These are phyloP conservation scores for Bretziella fagacearum DNA, from an alignment of 2,329 filamentous ascomycete genomes.

Conservation along the genomic window DNA sequence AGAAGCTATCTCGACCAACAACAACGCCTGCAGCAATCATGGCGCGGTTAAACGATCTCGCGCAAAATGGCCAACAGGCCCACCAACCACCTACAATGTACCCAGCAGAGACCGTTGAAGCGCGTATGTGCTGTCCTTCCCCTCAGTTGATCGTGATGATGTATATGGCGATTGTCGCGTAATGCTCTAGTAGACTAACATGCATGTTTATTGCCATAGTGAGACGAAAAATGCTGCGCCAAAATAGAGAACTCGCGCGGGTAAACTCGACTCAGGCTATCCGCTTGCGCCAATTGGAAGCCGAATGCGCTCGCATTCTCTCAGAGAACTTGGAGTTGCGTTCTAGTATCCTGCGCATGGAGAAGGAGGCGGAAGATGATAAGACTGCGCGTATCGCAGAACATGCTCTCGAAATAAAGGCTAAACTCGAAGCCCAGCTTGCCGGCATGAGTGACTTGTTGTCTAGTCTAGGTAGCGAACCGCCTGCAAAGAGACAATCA, in stretches of 20 bases:
- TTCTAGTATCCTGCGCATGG: conserved; percentile 50
- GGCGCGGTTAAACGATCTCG: conserved; percentile 67
- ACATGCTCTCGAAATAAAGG: conserved; percentile 51
- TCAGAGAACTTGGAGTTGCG: conserved; percentile 65
- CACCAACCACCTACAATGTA: conserved; percentile 10
- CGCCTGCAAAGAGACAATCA: conserved; percentile 33
- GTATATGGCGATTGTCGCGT: no score
- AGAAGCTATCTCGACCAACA: no score
- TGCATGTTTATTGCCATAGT: conserved; percentile 31
- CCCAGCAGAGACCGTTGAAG: conserved; percentile 46
- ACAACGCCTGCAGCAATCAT: conserved; percentile 36
- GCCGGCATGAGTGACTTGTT: conserved; percentile 52
- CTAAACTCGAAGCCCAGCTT: conserved; percentile 54
- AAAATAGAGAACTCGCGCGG: conserved; percentile 70
- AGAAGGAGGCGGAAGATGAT: conserved; percentile 48
- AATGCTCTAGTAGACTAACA: not conserved
- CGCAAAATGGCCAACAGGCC: conserved; percentile 29
- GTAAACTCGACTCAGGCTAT: conserved; percentile 63
- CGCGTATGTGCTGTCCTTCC: conserved; percentile 35
- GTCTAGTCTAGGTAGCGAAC: conserved; percentile 44
- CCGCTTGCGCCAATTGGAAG: conserved; percentile 59
- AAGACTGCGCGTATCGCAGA: conserved; percentile 43
- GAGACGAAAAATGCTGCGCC: conserved; percentile 60
- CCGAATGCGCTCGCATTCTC: conserved; percentile 55
- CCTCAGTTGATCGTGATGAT: not conserved